phyloP scores from a whole-genome alignment of 768 basidiomycete species.

The Auricularia auricula-judae region DNA sequence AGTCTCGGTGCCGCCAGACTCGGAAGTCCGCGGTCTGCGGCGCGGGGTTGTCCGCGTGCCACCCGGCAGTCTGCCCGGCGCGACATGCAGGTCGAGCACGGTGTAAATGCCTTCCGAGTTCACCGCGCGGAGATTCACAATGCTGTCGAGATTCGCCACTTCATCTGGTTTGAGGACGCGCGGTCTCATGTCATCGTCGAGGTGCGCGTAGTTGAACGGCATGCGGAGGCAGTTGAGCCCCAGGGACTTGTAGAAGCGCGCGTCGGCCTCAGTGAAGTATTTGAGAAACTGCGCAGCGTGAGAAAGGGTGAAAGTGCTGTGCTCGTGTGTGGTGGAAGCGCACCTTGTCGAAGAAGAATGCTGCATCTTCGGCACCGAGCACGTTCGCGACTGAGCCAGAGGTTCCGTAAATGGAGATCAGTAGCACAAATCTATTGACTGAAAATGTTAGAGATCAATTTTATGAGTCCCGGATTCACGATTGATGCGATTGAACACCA shows the following conservation, averaged over 20 bases:
- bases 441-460: no score
- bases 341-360: constrained; percentile 25
- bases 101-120: constrained; percentile 20
- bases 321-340: neutral
- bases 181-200: constrained; percentile 21
- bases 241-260: constrained; percentile 18
- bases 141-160: constrained; percentile 22
- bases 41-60: constrained; percentile 1
- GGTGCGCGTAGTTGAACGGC: constrained; percentile 11
- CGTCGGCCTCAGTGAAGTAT: constrained; percentile 23
- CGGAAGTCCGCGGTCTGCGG: constrained; percentile 11
- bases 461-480: no score
- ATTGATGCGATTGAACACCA: no score
- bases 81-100: constrained; percentile 25
- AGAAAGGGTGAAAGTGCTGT: neutral
- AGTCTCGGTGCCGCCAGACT: constrained; percentile 22
- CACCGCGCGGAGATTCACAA: constrained; percentile 21
- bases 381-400: constrained; percentile 11
- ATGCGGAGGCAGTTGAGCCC: constrained; percentile 20
- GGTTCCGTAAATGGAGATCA: no score
- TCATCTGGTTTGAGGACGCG: constrained; percentile 21
- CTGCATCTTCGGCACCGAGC: constrained; percentile 20
- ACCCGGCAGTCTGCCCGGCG: constrained; percentile 13
- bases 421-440: no score
- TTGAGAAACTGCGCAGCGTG: constrained; percentile 17